phyloP scores from a whole-genome alignment of 768 basidiomycete genomes.

The Imleria badia region DNA sequence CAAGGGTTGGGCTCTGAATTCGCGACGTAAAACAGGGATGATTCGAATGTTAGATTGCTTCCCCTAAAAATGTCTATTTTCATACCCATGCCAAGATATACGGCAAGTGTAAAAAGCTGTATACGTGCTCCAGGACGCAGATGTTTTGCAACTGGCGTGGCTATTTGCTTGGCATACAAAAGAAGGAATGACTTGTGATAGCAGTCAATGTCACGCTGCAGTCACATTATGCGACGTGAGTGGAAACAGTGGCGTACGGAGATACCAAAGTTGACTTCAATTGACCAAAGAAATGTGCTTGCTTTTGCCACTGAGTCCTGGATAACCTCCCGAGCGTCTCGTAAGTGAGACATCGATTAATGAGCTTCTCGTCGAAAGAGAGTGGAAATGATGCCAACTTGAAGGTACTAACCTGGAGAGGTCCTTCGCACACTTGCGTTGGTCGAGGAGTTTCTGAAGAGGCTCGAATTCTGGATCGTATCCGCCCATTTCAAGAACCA shows the following conservation, averaged over 20 bases:
- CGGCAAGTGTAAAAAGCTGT: too few species aligned
- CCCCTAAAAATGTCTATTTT: not conserved
- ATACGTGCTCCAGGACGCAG: conserved; percentile 49
- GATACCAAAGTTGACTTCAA: conserved; percentile 86
- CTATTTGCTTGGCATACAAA: conserved; percentile 70
- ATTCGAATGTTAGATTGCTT: not conserved
- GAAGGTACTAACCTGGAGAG: conserved; percentile 64
- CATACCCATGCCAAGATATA: not conserved
- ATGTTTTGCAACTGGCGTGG: conserved; percentile 64
- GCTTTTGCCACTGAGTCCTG: conserved; percentile 71
- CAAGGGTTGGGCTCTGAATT: not conserved
- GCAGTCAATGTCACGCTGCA: not conserved
- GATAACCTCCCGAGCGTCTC: conserved; percentile 76
- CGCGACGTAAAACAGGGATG: not conserved
- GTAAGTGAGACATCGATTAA: conserved; percentile 71
- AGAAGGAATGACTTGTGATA: conserved; percentile 71
- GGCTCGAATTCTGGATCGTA: conserved; percentile 79
- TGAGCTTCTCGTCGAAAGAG: not conserved
- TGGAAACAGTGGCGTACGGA: conserved; percentile 52
- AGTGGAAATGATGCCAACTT: not conserved
- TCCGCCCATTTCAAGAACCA: conserved; percentile 69
- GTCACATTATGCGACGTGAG: not conserved
- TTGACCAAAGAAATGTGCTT: conserved; percentile 66
- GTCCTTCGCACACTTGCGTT: conserved; percentile 76
- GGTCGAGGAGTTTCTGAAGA: conserved; percentile 77